Percentiles rank a stretch among this genome's conserved stretches.
Conservation (phyloP, 2,329 filamentous ascomycete genomes). For the Botrytis deweyae region DNA sequence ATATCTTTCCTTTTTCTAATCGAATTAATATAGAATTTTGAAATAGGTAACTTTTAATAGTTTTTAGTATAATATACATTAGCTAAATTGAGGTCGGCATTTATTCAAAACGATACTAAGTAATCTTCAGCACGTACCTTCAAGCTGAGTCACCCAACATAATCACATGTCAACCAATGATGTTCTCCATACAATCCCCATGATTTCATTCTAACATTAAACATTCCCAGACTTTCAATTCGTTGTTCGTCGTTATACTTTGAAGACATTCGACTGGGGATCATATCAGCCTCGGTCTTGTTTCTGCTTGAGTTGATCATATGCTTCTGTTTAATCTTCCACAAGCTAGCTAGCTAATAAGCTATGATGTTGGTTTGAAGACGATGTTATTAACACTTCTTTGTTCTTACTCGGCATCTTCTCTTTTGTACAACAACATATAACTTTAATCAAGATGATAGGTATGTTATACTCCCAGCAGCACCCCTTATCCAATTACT, state of each 20-base stretch:
- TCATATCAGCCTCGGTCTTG: slow-evolving; percentile 2
- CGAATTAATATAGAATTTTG: too few species aligned
- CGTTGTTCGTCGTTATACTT: not conserved
- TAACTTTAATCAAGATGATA: slow-evolving; percentile 19
- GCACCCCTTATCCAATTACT: not conserved
- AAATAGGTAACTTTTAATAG: too few species aligned
- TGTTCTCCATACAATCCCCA: not conserved
- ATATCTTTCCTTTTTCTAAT: too few species aligned
- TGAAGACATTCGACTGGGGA: not conserved
- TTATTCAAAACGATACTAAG: too few species aligned
- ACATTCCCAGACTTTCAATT: slow-evolving; percentile 9
- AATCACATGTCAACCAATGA: slow-evolving; percentile 6
- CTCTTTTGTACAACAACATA: slow-evolving; percentile 16
- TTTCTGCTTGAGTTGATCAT: not conserved
- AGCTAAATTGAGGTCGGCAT: too few species aligned
- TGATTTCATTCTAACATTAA: not conserved
- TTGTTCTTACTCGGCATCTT: slow-evolving; percentile 13
- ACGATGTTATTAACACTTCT: slow-evolving; percentile 11
- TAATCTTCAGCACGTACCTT: not conserved
- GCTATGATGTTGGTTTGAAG: not conserved
- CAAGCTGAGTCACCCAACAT: slow-evolving; percentile 3
- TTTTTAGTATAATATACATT: too few species aligned
- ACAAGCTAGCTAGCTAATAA: not conserved
- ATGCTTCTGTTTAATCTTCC: not conserved
- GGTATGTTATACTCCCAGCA: not conserved